These are phyloP conservation scores for Eragrostis tef DNA, from an alignment of 202 grass and related monocot genomes.

Conservation along the genomic window DNA sequence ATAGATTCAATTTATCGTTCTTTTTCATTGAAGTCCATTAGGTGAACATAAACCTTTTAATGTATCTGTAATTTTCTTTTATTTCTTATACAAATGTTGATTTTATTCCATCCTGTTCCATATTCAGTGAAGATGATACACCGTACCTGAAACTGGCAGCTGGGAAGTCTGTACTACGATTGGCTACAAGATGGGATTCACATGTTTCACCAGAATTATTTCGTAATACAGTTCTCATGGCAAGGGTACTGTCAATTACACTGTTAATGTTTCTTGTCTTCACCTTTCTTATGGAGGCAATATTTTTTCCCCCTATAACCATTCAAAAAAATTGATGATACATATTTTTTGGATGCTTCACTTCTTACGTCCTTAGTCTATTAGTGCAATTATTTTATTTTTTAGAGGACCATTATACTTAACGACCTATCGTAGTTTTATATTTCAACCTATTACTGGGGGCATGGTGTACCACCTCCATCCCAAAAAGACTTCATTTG, in stretches of 20 bases:
- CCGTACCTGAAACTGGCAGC: constrained; percentile 73
- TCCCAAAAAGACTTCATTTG: too few relatives aligned
- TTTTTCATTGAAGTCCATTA: constrained; percentile 21
- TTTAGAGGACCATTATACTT: constrained; percentile 11
- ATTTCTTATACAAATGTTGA: constrained; percentile 39
- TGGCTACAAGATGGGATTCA: constrained; percentile 87
- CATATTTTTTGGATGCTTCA: constrained; percentile 30
- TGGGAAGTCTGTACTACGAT: constrained; percentile 74
- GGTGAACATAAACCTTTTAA: not conserved
- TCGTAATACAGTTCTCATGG: constrained; percentile 65
- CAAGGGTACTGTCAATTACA: constrained; percentile 65
- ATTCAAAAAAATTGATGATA: constrained; percentile 26
- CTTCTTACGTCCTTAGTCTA: constrained; percentile 15
- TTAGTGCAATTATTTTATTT: constrained; percentile 15
- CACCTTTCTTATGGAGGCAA: constrained; percentile 23
- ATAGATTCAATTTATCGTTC: constrained; percentile 25
- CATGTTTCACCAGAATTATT: constrained; percentile 82
- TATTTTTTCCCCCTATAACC: constrained; percentile 17
- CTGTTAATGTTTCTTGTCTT: constrained; percentile 37
- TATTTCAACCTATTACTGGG: constrained; percentile 23
- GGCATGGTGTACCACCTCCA: not conserved
- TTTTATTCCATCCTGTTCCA: constrained; percentile 35
- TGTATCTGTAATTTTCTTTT: constrained; percentile 28
- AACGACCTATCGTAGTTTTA: not conserved
- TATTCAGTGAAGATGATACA: constrained; percentile 71